Conservation (phyloP, 2,329 filamentous ascomycete genomes). For the Endoconidiophora laricicola region DNA sequence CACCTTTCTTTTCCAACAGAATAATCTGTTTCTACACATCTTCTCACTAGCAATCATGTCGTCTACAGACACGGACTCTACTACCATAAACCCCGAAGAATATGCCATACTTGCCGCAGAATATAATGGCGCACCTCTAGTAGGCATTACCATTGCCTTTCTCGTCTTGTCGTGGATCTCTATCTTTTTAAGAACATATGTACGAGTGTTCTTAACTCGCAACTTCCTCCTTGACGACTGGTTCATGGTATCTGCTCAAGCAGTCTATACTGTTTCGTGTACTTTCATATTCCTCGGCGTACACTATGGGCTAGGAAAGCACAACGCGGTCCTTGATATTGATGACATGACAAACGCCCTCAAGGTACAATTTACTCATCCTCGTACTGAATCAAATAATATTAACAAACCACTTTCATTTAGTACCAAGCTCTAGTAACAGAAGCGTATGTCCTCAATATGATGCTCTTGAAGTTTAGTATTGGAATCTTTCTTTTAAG, state of each 20-base stretch:
- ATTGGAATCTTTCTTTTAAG: constrained; percentile 36
- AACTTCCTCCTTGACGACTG: constrained; percentile 35
- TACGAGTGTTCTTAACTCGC: constrained; percentile 27
- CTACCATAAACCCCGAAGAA: not conserved
- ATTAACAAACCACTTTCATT: not conserved
- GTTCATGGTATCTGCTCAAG: constrained; percentile 32
- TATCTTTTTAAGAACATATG: constrained; percentile 28
- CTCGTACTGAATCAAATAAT: not conserved
- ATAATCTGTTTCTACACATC: too few species aligned
- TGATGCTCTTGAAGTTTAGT: constrained; percentile 41
- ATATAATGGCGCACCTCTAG: constrained; percentile 24
- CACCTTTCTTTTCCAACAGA: not conserved
- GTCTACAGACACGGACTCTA: not conserved
- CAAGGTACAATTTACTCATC: constrained; percentile 21
- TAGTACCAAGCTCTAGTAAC: constrained; percentile 36
- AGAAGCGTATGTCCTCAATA: constrained; percentile 32
- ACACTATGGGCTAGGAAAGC: constrained; percentile 27
- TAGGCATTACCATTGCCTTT: constrained; percentile 23
- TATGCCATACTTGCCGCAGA: constrained; percentile 20
- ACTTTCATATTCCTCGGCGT: constrained; percentile 29
- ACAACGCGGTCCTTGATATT: constrained; percentile 28
- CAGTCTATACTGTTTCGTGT: constrained; percentile 31
- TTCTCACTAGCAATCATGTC: not conserved
- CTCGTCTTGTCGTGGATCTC: constrained; percentile 27
- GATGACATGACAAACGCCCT: constrained; percentile 27